Evolutionary conservation across 257 asterid species (phyloP).

Genomic region (Solanum habrochaites): DNA sequence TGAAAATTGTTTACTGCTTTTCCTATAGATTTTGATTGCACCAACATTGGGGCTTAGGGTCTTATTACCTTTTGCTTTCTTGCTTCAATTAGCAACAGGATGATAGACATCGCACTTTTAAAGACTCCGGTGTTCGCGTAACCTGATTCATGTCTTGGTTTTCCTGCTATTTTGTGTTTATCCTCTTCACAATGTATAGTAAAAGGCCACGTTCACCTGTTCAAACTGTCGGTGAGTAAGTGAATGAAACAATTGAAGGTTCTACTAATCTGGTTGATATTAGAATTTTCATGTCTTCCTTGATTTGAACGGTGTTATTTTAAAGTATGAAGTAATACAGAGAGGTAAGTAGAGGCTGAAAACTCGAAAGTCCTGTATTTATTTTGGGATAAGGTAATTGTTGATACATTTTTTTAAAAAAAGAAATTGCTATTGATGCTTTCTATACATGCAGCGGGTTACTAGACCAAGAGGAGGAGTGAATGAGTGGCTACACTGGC

Average conservation of each 20-base stretch:
- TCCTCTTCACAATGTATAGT: neutral
- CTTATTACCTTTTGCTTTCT: neutral
- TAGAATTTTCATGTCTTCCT: neutral
- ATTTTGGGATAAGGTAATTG: neutral
- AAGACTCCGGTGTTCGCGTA: neutral
- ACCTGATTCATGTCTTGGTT: neutral
- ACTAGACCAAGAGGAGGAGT: slow-evolving; percentile 94
- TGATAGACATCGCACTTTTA: neutral
- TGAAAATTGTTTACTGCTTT: neutral
- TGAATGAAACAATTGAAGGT: neutral
- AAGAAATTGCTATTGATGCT: neutral
- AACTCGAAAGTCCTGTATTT: neutral
- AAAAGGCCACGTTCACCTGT: neutral
- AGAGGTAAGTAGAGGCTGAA: neutral
- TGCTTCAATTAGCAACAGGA: neutral
- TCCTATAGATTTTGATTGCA: neutral
- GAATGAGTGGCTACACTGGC: slow-evolving; percentile 91
- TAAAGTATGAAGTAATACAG: neutral
- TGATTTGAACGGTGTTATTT: neutral
- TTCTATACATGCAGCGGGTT: slow-evolving; percentile 52
- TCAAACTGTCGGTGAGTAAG: neutral
- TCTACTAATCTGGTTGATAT: neutral
- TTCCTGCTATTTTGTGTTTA: neutral
- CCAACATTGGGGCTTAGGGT: neutral
- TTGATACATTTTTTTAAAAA: neutral